Evolutionary conservation across 306 rosid species (phyloP).

Genomic region (Mimosa bimucronata): DNA sequence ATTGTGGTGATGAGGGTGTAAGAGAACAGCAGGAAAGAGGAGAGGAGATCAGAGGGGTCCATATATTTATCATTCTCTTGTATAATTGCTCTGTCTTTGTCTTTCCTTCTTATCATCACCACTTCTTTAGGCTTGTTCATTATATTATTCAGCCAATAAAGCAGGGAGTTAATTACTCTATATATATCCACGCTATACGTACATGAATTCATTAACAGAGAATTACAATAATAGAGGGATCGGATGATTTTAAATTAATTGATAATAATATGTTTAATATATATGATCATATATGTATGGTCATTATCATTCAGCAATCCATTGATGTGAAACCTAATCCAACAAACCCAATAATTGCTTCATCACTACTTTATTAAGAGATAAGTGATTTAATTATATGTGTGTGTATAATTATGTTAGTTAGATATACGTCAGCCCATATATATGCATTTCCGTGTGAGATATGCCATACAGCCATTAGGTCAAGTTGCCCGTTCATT

Average conservation of each 20-base stretch:
- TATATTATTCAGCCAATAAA: background rate
- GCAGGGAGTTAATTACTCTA: background rate
- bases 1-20: conserved; percentile 31
- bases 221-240: conserved; percentile 4
- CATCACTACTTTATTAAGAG: conserved; percentile 2
- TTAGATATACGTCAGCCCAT: conserved; percentile 49
- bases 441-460: conserved; percentile 31
- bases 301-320: conserved; percentile 30
- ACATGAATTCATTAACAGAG: background rate
- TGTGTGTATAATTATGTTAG: conserved; percentile 19
- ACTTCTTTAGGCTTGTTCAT: background rate
- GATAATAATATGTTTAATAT: conserved; percentile 14
- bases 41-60: conserved; percentile 34
- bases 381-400: background rate
- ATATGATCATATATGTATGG: conserved; percentile 2
- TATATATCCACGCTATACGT: conserved; percentile 28
- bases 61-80: conserved; percentile 10
- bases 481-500: conserved; percentile 20
- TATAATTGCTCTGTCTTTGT: conserved; percentile 45
- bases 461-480: conserved; percentile 26
- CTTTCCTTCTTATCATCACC: conserved; percentile 36
- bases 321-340: conserved; percentile 49
- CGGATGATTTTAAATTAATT: background rate
- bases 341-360: conserved; percentile 44
- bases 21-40: conserved; percentile 26